Conservation (phyloP, 164 flowering plant species). For the Brasenia schreberi region DNA sequence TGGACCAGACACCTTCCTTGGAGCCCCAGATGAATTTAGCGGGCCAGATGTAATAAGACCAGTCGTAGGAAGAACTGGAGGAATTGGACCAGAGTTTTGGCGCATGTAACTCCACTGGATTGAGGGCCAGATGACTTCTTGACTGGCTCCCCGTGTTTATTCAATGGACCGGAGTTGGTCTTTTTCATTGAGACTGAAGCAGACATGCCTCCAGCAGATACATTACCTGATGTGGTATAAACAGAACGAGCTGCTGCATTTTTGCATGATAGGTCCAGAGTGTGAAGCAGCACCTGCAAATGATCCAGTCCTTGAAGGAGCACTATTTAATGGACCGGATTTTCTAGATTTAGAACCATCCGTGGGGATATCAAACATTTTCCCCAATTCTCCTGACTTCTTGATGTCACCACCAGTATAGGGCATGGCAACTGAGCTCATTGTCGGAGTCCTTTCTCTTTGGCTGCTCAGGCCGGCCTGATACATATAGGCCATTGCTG, state of each 20-base stretch:
- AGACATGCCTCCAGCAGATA: neutral
- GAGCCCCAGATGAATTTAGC: constrained; percentile 58
- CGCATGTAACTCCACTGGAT: constrained; percentile 43
- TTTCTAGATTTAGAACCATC: constrained; percentile 88
- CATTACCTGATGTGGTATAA: too few relatives aligned
- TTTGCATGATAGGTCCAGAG: constrained; percentile 60
- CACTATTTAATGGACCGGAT: constrained; percentile 71
- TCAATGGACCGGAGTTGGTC: constrained; percentile 52
- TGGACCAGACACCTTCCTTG: constrained; percentile 51
- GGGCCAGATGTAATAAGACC: constrained; percentile 77
- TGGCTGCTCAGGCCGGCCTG: constrained; percentile 89
- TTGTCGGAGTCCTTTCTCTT: constrained; percentile 83
- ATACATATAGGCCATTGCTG: constrained; percentile 86
- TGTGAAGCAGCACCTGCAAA: constrained; percentile 82
- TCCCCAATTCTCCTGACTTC: constrained; percentile 94
- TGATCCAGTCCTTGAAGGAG: constrained; percentile 80
- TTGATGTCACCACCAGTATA: constrained; percentile 98
- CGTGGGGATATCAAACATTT: constrained; percentile 86
- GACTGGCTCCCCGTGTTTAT: constrained; percentile 50
- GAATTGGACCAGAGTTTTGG: constrained; percentile 59
- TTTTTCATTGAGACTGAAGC: neutral
- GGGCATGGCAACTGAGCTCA: constrained; percentile 84
- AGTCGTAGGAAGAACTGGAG: constrained; percentile 58
- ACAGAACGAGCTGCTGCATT: constrained; percentile 36
- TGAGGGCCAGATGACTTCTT: constrained; percentile 73